Conservation (phyloP, 306 rosid genomes). For the Cercis canadensis region DNA sequence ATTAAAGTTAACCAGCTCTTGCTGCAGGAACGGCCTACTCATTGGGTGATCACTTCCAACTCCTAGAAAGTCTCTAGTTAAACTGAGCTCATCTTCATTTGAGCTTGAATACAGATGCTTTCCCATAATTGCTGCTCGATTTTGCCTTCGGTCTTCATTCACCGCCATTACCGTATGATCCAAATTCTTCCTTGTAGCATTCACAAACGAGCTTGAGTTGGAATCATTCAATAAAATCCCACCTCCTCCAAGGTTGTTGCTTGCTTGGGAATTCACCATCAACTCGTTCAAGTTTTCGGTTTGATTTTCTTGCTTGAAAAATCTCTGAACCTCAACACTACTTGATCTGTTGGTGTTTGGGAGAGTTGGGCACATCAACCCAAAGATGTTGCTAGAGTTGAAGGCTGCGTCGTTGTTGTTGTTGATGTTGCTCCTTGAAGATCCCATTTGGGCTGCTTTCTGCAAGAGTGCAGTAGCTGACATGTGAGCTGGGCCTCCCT, state of each 20-base stretch:
- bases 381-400: constrained; percentile 35
- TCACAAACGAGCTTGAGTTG: constrained; percentile 33
- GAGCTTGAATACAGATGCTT: constrained; percentile 18
- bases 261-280: constrained; percentile 41
- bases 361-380: constrained; percentile 35
- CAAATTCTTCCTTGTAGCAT: constrained; percentile 21
- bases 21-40: constrained; percentile 58
- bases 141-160: constrained; percentile 24
- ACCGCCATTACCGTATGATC: constrained; percentile 27
- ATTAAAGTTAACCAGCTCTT: constrained; percentile 59
- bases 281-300: constrained; percentile 38
- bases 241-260: constrained; percentile 22
- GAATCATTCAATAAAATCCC: constrained; percentile 35
- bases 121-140: neutral
- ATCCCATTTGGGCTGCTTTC: constrained; percentile 71
- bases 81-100: constrained; percentile 45
- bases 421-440: constrained; percentile 41
- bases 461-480: constrained; percentile 69
- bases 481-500: constrained; percentile 50
- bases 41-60: constrained; percentile 56
- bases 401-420: constrained; percentile 34
- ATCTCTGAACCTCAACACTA: constrained; percentile 23
- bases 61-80: constrained; percentile 88
- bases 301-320: constrained; percentile 34
- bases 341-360: neutral